phyloP scores from a whole-genome alignment of 345 rosid species.

The Aethionema arabicum region DNA sequence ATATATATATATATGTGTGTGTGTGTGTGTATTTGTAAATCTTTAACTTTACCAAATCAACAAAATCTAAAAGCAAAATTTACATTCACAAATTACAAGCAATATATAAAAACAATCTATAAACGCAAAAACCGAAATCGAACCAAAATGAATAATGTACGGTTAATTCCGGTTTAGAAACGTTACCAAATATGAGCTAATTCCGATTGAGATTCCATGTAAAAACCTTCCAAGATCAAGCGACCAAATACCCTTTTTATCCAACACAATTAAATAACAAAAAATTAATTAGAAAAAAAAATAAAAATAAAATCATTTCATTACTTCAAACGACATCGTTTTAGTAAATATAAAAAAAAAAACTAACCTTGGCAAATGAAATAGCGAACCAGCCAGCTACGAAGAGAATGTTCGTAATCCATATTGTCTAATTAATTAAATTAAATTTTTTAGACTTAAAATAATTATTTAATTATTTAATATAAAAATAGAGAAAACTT shows the following conservation, averaged over 20 bases:
- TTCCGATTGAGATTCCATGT: constrained; percentile 69
- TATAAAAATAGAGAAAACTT: constrained; percentile 12
- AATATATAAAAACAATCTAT: neutral
- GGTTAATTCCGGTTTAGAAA: too few relatives aligned
- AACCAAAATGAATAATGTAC: neutral
- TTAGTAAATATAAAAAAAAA: neutral
- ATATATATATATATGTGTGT: too few relatives aligned
- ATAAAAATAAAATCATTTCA: neutral
- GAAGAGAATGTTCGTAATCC: constrained; percentile 42
- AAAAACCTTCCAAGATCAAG: constrained; percentile 71
- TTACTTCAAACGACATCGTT: neutral
- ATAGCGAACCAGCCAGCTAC: constrained; percentile 52
- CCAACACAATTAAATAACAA: neutral
- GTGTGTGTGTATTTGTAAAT: neutral
- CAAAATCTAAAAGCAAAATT: neutral
- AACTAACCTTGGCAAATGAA: constrained; percentile 51
- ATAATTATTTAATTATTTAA: neutral
- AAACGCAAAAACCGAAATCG: constrained; percentile 11
- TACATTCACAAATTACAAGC: neutral
- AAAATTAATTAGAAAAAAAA: neutral
- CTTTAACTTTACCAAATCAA: constrained; percentile 36
- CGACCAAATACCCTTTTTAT: constrained; percentile 53
- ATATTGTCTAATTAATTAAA: constrained; percentile 48
- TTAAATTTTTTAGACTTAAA: neutral
- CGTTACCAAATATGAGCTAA: constrained; percentile 71